Evolutionary conservation across 257 asterid genomes (phyloP), one percentile per base, ranked within the genome.

Genomic region (Capsicum baccatum): DNA sequence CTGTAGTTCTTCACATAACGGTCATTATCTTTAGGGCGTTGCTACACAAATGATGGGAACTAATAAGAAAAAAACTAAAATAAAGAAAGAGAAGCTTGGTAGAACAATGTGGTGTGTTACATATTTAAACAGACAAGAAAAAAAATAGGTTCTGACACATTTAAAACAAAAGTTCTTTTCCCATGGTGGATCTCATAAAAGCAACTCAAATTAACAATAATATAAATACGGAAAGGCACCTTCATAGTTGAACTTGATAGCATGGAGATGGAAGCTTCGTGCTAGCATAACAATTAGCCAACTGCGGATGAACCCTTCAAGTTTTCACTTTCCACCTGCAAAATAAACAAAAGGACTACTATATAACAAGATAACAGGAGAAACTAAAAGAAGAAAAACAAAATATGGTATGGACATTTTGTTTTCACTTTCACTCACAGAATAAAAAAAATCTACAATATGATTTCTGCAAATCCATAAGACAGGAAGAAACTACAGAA

Each of bases 1-100:
- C 86, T 92, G 87, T 98, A 96, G 89, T 96, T 96, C 94, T 90
- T 93, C 83, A 96, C 98, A 55, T 96, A 96, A 58, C 98, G 98
- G 71, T 96, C 99, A 19, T 96, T 94, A 87, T 96, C 99, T 37
- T 95, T 93, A 5, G 99, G 99, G 15, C 95, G 97, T 96, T 94
- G 99, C 99, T 96, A 97, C 92, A 79, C 15, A 66, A 59, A 37
- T 21, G 81, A 64, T 56, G 7, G 15, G 52, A 60, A 83, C 52
- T 55, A 37, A 54, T 83, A 54, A 68, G 80, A 67, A 78, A 47
- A 39, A 69, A 69, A 69, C 78, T 39, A 54, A 26, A 55, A 78
- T 52, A 76, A 76, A 78, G 33, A 33, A 78, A 2, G 50, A 13
- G 14, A 26, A 78, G 82, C 5, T 76, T 68, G 10, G 58, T 13